phyloP scores from a whole-genome alignment of 2,329 filamentous ascomycete genomes.

The Tolypocladium capitatum region DNA sequence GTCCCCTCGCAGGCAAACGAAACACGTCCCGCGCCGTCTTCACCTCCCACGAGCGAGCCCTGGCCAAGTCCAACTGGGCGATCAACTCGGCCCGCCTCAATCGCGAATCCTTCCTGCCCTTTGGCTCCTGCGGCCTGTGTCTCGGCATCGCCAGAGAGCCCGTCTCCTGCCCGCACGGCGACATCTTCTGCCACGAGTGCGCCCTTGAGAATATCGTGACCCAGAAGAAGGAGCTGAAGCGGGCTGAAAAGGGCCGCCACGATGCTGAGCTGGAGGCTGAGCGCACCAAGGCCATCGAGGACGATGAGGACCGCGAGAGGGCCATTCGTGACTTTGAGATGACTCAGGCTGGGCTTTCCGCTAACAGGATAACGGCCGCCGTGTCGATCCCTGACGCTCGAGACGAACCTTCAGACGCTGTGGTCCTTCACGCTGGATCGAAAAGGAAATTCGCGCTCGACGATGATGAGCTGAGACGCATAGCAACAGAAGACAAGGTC shows the following conservation, averaged over 20 bases:
- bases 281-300: constrained; percentile 44
- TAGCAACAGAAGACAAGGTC: constrained; percentile 55
- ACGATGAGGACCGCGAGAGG: constrained; percentile 56
- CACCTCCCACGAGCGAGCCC: constrained; percentile 76
- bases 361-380: constrained; percentile 26
- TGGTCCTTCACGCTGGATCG: constrained; percentile 9
- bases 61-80: constrained; percentile 73
- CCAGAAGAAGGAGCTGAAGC: constrained; percentile 83
- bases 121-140: constrained; percentile 79
- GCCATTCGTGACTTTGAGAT: constrained; percentile 75
- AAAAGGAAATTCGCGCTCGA: constrained; percentile 69
- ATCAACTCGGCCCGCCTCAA: constrained; percentile 70
- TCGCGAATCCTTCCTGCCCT: constrained; percentile 84
- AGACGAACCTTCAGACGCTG: background rate
- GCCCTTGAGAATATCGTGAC: constrained; percentile 81
- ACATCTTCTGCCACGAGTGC: constrained; percentile 93
- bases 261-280: constrained; percentile 46
- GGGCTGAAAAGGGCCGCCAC: constrained; percentile 55
- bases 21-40: constrained; percentile 91
- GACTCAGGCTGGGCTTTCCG: constrained; percentile 57
- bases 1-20: constrained; percentile 49
- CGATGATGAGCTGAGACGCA: constrained; percentile 58
- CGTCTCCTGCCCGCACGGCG: constrained; percentile 70
- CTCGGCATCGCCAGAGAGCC: constrained; percentile 69
- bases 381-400: background rate